Evolutionary conservation across 305 asterid genomes (phyloP).

Genomic region (Fraxinus sp.): DNA sequence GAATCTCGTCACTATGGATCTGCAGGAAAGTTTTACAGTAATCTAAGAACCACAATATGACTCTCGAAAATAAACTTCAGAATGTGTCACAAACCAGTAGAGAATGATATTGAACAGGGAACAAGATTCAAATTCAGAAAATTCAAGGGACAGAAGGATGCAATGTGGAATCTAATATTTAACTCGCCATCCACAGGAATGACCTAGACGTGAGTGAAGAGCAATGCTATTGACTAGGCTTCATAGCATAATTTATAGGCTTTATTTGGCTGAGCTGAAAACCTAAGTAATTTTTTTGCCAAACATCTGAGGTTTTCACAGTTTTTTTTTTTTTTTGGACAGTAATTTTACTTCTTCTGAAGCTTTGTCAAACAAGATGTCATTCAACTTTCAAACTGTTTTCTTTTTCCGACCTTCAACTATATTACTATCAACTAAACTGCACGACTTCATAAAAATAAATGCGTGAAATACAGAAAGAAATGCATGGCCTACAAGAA

Average conservation of each 20-base stretch:
- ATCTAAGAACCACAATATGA: neutral
- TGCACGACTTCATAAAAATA: neutral
- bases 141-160: neutral
- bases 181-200: neutral
- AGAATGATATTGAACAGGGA: neutral
- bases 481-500: neutral
- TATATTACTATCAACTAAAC: neutral
- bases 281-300: neutral
- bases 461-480: neutral
- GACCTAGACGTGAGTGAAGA: neutral
- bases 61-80: neutral
- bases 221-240: neutral
- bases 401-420: neutral
- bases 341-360: neutral
- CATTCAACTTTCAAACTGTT: neutral
- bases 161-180: neutral
- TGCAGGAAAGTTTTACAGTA: slow-evolving; percentile 14
- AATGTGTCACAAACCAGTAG: neutral
- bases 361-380: neutral
- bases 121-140: neutral
- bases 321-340: neutral
- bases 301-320: neutral
- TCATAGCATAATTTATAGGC: neutral
- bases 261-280: neutral
- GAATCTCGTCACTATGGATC: slow-evolving; percentile 28